phyloP scores from a whole-genome alignment of 1,284 basidiomycete species.

The Apiotrichum sp. region DNA sequence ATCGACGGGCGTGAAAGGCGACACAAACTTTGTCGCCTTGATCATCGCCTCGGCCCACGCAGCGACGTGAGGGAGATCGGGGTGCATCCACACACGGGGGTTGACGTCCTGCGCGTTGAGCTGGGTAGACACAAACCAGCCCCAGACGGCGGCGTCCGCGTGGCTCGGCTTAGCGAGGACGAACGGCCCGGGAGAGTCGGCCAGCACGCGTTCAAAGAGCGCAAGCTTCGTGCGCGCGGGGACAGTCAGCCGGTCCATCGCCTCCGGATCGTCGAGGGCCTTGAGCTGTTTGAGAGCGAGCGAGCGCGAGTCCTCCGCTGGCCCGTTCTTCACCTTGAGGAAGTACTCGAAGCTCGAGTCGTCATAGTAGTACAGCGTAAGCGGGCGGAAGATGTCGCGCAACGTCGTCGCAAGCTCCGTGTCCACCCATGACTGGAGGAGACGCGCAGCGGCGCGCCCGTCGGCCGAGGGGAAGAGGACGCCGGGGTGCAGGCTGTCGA shows the following conservation, averaged over 20 bases:
- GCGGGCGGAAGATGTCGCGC: constrained; percentile 2
- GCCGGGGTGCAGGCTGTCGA: background rate
- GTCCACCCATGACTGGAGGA: constrained; percentile 1
- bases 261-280: background rate
- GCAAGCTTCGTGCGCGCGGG: background rate
- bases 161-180: constrained; percentile 9
- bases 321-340: background rate
- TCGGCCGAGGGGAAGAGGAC: background rate
- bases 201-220: background rate
- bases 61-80: constrained; percentile 7
- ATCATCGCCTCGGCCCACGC: constrained; percentile 16
- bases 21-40: background rate
- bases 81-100: constrained; percentile 12
- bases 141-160: constrained; percentile 20
- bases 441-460: background rate
- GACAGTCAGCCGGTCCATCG: background rate
- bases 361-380: background rate
- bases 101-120: constrained; percentile 13
- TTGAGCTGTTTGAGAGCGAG: background rate
- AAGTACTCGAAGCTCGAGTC: background rate
- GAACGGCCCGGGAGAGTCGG: constrained; percentile 1
- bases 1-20: background rate
- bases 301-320: background rate
- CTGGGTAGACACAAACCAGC: constrained; percentile 11
- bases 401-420: background rate